A percentile compares a stretch with the other conserved stretches of the same genome.
These are phyloP conservation scores for Endothia cerciana DNA, from an alignment of 2,329 filamentous ascomycete species.

Conservation along the genomic window DNA sequence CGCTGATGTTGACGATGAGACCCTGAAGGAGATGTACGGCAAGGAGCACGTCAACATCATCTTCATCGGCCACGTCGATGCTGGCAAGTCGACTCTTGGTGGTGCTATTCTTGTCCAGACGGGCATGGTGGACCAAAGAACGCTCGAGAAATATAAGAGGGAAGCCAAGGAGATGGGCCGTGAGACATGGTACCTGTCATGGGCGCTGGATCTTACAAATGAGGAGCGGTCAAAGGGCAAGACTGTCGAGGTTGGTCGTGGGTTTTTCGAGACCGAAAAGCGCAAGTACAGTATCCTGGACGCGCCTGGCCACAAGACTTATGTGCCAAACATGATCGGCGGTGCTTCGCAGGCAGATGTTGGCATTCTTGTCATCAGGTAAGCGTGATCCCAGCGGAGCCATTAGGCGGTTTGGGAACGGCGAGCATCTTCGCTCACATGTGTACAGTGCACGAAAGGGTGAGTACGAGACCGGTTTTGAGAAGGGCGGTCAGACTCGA, in stretches of 20 bases:
- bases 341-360: slow-evolving; percentile 92
- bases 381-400: background rate
- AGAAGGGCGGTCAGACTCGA: slow-evolving; percentile 92
- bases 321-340: slow-evolving; percentile 97
- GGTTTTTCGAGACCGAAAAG: slow-evolving; percentile 96
- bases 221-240: slow-evolving; percentile 97
- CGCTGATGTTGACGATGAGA: slow-evolving; percentile 71
- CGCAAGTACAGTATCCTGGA: slow-evolving; percentile 95
- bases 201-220: slow-evolving; percentile 96
- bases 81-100: slow-evolving; percentile 94
- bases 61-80: slow-evolving; percentile 97
- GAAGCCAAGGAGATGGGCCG: slow-evolving; percentile 95
- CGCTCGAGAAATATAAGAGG: slow-evolving; percentile 95
- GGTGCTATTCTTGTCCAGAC: slow-evolving; percentile 91
- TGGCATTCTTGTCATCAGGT: slow-evolving; percentile 74
- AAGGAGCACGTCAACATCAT: slow-evolving; percentile 95
- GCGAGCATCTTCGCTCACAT: slow-evolving; percentile 5
- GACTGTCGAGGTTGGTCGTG: slow-evolving; percentile 95
- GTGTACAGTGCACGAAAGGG: slow-evolving; percentile 90
- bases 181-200: slow-evolving; percentile 98
- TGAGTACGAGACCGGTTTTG: slow-evolving; percentile 98
- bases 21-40: slow-evolving; percentile 92
- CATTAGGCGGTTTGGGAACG: no score
- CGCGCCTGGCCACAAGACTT: slow-evolving; percentile 96
- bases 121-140: slow-evolving; percentile 99